phyloP scores from a whole-genome alignment of 179 eudicot genomes.

The Spergularia azorica region DNA sequence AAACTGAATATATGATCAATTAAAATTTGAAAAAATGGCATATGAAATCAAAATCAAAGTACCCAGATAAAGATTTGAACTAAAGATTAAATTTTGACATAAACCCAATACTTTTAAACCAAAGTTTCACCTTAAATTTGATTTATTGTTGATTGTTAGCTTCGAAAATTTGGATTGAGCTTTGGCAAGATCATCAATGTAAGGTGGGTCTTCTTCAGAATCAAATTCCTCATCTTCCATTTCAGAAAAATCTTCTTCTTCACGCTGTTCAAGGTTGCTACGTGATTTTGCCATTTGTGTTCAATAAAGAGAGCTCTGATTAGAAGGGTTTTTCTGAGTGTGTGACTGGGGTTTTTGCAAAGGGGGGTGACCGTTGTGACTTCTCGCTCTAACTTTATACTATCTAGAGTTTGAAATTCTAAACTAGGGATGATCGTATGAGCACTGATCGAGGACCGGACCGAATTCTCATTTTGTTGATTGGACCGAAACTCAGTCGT shows the following conservation, averaged over 20 bases:
- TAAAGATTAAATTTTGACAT: neutral
- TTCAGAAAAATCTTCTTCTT: conserved; percentile 29
- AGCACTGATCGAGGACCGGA: no score
- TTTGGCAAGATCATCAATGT: conserved; percentile 33
- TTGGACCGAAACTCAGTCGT: no score
- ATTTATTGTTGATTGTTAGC: conserved; percentile 42
- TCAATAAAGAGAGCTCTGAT: neutral
- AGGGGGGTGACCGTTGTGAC: neutral
- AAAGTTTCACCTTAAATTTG: conserved; percentile 32
- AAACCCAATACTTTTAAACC: neutral
- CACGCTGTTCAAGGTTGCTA: neutral
- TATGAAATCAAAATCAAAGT: neutral
- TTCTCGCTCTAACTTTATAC: no score
- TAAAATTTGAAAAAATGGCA: neutral
- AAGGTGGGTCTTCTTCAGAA: conserved; percentile 58
- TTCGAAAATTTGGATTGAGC: conserved; percentile 45
- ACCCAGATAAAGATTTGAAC: neutral
- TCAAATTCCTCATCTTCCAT: conserved; percentile 28
- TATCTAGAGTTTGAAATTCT: neutral
- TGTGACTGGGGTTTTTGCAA: neutral
- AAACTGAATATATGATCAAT: conserved; percentile 5
- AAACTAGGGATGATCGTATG: neutral
- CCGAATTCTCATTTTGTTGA: neutral
- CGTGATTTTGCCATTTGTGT: conserved; percentile 35
- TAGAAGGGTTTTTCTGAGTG: neutral